Evolutionary conservation across 176 grass and related monocot species (phyloP), one percentile per base, ranked within the genome.

Genomic region (Eragrostis nindensis): DNA sequence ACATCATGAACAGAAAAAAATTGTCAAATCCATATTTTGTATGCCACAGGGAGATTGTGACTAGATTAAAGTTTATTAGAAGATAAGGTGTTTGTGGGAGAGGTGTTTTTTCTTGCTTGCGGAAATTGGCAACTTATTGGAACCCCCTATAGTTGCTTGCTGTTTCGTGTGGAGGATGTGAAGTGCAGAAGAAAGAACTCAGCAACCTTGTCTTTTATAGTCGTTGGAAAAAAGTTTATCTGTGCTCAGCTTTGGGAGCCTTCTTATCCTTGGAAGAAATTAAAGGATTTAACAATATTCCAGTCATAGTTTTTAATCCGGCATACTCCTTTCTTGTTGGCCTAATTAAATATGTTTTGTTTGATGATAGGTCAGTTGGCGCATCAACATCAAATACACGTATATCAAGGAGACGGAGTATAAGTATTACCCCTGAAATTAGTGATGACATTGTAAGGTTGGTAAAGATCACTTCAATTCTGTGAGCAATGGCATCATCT

Each of bases 361-460:
- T 57, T 76, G 69, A 73, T 93, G 76, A 78, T 87, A 98, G 95
- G 87, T 95, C 95, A 67, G 95, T 95, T 78, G 95, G 95, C 26
- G 95, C 90, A 83, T 93, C 95, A 71, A 90, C 92, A 61, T 95
- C 95, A 72, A 90, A 76, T 91, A 12, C 79, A 24, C 79, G 68
- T 86, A 86, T 80, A 78, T 71, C 82, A 56, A 79, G 84, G 63
- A 87, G 79, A 82, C 86, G 92, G 73, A 95, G 86, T 86, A 93
- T 84, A 63, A 98, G 90, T 71, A 86, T 89, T 87, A 91, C 92
- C 61, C 95, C 95, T 86, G 90, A 98, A 93, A 95, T 98, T 87
- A 89, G 95, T 84, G 95, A 98, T 65, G 92, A 98, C 85, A 91
- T 95, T 82, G 95, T 91, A 72, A 98, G 95, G 95, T 98, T 92